phyloP scores from a whole-genome alignment of 2,329 filamentous ascomycete genomes.

The Talaromyces albobiverticillius region DNA sequence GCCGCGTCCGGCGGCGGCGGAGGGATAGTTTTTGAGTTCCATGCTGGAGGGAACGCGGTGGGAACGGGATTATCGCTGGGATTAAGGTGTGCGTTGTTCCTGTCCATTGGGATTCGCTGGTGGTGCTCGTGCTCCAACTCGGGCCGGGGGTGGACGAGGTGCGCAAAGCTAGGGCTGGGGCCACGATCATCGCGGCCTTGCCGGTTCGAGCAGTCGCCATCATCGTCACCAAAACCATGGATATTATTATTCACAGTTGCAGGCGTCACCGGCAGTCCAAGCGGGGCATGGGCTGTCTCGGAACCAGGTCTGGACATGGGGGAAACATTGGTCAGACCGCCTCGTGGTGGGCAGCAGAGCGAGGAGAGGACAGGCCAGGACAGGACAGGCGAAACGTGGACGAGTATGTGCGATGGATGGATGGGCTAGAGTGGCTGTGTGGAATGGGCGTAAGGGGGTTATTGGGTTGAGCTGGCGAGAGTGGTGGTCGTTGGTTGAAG shows the following conservation, averaged over 20 bases:
- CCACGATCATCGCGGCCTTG: conserved; percentile 32
- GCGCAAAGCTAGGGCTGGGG: conserved; percentile 27
- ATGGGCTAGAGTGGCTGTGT: not conserved
- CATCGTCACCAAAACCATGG: too few relatives aligned
- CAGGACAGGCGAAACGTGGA: conserved; percentile 1
- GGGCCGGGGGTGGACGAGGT: conserved; percentile 26
- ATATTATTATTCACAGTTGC: conserved; percentile 36
- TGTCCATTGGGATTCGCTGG: conserved; percentile 13
- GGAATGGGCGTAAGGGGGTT: too few relatives aligned
- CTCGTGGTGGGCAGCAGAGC: conserved; percentile 17
- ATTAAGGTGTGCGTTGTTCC: conserved; percentile 21
- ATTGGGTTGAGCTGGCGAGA: not conserved
- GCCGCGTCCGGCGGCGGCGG: conserved; percentile 3
- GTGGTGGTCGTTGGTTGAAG: not conserved
- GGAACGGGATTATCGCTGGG: conserved; percentile 2
- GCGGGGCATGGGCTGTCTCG: conserved; percentile 40
- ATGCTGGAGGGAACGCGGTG: not conserved
- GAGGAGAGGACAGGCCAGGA: not conserved
- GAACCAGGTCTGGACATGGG: conserved; percentile 50
- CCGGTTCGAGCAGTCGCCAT: conserved; percentile 23
- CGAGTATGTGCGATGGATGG: not conserved
- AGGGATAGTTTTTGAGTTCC: not conserved
- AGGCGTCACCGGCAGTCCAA: conserved; percentile 46
- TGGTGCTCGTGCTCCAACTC: conserved; percentile 17
- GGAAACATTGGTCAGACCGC: conserved; percentile 48